Evolutionary conservation across 352 stramenopile species (phyloP).

Genomic region (Halophytophthora batemanensis): DNA sequence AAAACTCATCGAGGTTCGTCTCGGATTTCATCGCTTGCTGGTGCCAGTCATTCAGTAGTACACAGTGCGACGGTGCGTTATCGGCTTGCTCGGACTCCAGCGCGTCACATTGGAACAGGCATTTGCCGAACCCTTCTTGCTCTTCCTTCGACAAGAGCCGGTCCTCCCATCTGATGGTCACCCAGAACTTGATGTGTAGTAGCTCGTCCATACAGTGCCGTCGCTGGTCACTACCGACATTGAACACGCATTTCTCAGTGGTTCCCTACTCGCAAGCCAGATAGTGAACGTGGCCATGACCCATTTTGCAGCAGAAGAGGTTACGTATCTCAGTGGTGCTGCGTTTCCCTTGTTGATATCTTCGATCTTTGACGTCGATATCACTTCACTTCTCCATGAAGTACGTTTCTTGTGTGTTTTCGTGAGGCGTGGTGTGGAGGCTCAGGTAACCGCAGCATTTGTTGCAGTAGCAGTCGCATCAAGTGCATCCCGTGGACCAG

Average conservation of each 20-base stretch:
- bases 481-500: constrained; percentile 49
- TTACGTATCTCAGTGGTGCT: constrained; percentile 46
- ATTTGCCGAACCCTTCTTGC: constrained; percentile 25
- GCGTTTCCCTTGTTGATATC: constrained; percentile 32
- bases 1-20: constrained; percentile 29
- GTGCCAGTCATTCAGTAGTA: constrained; percentile 34
- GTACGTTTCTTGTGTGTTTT: constrained; percentile 69
- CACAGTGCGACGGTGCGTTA: constrained; percentile 19
- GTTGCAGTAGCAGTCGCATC: constrained; percentile 64
- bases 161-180: constrained; percentile 35
- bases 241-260: constrained; percentile 24
- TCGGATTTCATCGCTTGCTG: constrained; percentile 39
- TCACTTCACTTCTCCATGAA: constrained; percentile 49
- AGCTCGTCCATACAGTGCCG: constrained; percentile 38
- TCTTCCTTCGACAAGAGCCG: constrained; percentile 28
- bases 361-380: constrained; percentile 42
- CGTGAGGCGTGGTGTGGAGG: constrained; percentile 50
- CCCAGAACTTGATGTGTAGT: constrained; percentile 38
- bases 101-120: constrained; percentile 33
- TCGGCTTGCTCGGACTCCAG: constrained; percentile 23
- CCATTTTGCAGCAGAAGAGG: constrained; percentile 37
- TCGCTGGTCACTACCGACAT: constrained; percentile 18
- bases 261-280: constrained; percentile 17
- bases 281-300: constrained; percentile 34
- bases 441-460: constrained; percentile 46